Evolutionary conservation across 192 early-diverging fungal genomes (phyloP).

Genomic region (Haplosporangium gracile): DNA sequence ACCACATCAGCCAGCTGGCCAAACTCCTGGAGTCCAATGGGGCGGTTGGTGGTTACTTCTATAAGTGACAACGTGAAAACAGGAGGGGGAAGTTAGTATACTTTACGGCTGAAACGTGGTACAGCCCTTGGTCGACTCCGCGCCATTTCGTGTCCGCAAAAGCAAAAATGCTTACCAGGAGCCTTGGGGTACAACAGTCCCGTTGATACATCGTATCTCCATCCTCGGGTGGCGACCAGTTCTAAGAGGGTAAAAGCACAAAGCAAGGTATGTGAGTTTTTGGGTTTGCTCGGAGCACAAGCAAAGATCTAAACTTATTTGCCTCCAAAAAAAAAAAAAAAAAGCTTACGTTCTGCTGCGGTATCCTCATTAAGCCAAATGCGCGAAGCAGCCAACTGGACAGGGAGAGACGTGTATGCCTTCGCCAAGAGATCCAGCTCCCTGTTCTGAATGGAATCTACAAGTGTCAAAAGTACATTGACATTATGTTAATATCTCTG

Average conservation of each 20-base stretch:
- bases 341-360: conserved; percentile 47
- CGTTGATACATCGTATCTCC: conserved; percentile 49
- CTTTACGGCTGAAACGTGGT: background rate
- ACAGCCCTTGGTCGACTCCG: background rate
- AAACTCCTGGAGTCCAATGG: conserved; percentile 47
- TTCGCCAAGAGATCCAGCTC: conserved; percentile 50
- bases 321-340: background rate
- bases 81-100: background rate
- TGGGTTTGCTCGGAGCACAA: background rate
- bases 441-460: conserved; percentile 53
- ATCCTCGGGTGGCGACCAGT: conserved; percentile 47
- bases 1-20: conserved; percentile 46
- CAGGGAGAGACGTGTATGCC: conserved; percentile 51
- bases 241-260: conserved; percentile 12
- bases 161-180: conserved; percentile 6
- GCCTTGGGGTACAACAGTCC: conserved; percentile 51
- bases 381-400: conserved; percentile 51
- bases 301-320: background rate
- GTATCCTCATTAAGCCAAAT: conserved; percentile 43
- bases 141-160: background rate
- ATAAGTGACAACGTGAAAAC: background rate
- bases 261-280: background rate
- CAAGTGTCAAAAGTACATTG: background rate
- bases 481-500: background rate
- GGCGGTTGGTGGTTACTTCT: conserved; percentile 24